Evolutionary conservation across 129 eudicot species (phyloP).

Genomic region (Ambrosia trifida): DNA sequence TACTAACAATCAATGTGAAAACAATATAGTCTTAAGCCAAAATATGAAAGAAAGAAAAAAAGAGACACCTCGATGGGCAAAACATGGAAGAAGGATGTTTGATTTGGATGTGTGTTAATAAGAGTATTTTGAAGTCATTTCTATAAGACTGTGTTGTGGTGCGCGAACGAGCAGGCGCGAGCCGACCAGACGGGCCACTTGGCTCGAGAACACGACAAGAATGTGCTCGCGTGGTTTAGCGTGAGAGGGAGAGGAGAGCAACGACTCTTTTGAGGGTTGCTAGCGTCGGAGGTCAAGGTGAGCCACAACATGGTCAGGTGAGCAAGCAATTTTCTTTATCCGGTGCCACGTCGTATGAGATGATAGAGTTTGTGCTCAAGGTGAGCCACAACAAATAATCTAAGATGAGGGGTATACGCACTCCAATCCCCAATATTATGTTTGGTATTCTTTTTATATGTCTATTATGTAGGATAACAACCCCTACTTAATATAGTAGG

Average conservation of each 20-base stretch:
- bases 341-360: no score
- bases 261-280: no score
- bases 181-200: no score
- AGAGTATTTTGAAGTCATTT: conserved; percentile 14
- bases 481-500: conserved; percentile 19
- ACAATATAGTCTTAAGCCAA: conserved; percentile 19
- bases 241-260: no score
- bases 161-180: no score
- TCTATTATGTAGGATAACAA: conserved; percentile 21
- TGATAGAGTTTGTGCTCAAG: no score
- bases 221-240: no score
- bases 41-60: conserved; percentile 9
- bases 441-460: conserved; percentile 25
- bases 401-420: conserved; percentile 15
- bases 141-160: not conserved
- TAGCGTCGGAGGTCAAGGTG: no score
- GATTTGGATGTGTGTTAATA: conserved; percentile 5
- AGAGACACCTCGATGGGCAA: conserved; percentile 15
- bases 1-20: conserved; percentile 27
- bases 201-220: no score
- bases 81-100: not conserved
- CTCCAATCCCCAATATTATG: conserved; percentile 21
- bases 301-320: no score
- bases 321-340: no score
- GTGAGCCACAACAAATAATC: no score